phyloP scores from a whole-genome alignment of 768 basidiomycete genomes.

The Ramaria sp. region DNA sequence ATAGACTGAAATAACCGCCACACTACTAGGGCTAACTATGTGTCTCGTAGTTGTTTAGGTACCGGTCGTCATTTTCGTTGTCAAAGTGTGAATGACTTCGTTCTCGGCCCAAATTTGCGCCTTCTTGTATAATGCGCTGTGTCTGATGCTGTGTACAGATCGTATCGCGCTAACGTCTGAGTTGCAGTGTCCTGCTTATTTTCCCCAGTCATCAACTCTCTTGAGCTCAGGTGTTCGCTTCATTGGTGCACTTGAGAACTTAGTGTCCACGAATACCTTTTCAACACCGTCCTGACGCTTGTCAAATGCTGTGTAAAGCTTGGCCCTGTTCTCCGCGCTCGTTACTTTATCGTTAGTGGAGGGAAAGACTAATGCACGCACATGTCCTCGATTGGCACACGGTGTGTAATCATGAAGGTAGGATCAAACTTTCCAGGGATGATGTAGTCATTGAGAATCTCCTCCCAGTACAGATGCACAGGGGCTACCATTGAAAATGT shows the following conservation, averaged over 20 bases:
- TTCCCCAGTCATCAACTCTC: slow-evolving; percentile 41
- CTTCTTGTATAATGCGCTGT: too few relatives aligned
- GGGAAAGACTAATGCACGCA: background rate
- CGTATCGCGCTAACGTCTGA: background rate
- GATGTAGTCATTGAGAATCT: slow-evolving; percentile 56
- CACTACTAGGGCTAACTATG: too few relatives aligned
- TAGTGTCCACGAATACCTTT: slow-evolving; percentile 70
- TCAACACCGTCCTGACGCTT: slow-evolving; percentile 43
- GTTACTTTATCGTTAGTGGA: background rate
- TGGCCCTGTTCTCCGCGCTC: slow-evolving; percentile 21
- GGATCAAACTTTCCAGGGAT: slow-evolving; percentile 56
- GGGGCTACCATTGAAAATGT: slow-evolving; percentile 31
- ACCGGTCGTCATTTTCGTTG: too few relatives aligned
- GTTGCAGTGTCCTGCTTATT: background rate
- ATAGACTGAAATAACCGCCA: too few relatives aligned
- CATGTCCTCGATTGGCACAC: slow-evolving; percentile 57
- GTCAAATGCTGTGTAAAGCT: slow-evolving; percentile 57
- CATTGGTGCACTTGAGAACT: slow-evolving; percentile 37
- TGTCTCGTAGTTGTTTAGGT: too few relatives aligned
- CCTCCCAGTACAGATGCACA: slow-evolving; percentile 64
- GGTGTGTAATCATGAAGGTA: slow-evolving; percentile 46
- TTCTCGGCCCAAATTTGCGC: too few relatives aligned
- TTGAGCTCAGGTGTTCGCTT: slow-evolving; percentile 41
- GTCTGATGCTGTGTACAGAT: too few relatives aligned
- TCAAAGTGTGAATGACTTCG: too few relatives aligned